Evolutionary conservation across 2,329 filamentous ascomycete species (phyloP).

Genomic region (Colletotrichum sp.): DNA sequence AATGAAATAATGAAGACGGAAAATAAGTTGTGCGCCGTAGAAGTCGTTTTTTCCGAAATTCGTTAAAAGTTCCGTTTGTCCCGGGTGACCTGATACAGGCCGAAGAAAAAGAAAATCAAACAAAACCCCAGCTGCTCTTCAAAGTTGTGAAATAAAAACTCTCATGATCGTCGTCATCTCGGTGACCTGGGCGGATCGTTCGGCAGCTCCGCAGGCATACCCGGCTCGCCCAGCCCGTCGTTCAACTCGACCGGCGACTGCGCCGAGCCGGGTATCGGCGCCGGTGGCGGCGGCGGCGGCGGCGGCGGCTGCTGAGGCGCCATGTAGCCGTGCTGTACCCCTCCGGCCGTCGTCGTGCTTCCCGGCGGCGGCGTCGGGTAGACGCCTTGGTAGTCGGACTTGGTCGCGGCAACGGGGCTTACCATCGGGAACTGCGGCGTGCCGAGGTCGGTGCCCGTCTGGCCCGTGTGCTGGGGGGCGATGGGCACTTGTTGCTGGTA

Average conservation of each 20-base stretch:
- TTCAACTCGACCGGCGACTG: constrained; percentile 18
- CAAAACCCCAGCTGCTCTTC: not conserved
- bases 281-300: not conserved
- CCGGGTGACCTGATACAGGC: not conserved
- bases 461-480: constrained; percentile 22
- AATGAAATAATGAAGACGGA: not conserved
- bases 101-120: not conserved
- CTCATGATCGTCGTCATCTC: not conserved
- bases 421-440: constrained; percentile 24
- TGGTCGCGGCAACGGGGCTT: constrained; percentile 10
- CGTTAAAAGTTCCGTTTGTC: not conserved
- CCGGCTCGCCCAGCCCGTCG: constrained; percentile 8
- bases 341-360: not conserved
- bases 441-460: constrained; percentile 7
- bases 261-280: not conserved
- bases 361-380: constrained; percentile 7
- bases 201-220: constrained; percentile 20
- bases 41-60: not conserved
- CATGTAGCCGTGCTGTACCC: not conserved
- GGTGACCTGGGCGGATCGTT: constrained; percentile 16
- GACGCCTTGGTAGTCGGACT: constrained; percentile 12
- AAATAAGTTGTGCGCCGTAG: not conserved
- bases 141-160: not conserved
- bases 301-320: not conserved
- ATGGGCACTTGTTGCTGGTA: constrained; percentile 25